These are phyloP conservation scores for Acanthamoeba sp. DNA, from an alignment of 208 protist genomes.

Conservation along the genomic window DNA sequence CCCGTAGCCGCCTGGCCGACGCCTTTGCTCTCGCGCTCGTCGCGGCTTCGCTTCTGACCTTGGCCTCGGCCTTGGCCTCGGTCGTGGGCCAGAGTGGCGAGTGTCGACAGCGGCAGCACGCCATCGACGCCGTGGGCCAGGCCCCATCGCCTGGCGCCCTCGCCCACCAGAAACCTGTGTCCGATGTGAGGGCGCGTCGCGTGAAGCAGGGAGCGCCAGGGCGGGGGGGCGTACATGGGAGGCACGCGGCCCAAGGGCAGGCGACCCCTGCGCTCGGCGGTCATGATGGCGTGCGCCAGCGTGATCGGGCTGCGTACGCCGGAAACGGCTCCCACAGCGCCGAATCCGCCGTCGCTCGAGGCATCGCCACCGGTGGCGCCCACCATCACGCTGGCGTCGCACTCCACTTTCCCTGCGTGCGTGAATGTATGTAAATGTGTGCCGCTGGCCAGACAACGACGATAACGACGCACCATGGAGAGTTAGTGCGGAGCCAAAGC, in stretches of 20 bases:
- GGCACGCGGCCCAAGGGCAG: background rate
- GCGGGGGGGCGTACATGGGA: background rate
- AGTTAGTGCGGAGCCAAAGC: background rate
- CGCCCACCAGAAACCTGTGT: slow-evolving; percentile 1
- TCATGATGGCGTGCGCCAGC: background rate
- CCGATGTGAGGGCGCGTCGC: too few species aligned
- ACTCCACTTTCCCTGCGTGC: background rate
- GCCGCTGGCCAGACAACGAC: too few species aligned
- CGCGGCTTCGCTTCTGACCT: too few species aligned
- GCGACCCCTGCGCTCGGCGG: background rate
- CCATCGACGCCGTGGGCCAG: background rate
- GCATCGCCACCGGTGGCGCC: background rate
- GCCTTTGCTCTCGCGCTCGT: too few species aligned
- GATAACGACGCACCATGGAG: too few species aligned
- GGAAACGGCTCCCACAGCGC: background rate
- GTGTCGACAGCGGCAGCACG: background rate
- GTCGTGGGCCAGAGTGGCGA: background rate
- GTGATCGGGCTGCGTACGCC: background rate
- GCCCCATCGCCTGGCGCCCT: slow-evolving; percentile 8
- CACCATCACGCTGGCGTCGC: slow-evolving; percentile 3
- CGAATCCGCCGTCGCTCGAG: background rate
- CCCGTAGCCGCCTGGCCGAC: background rate
- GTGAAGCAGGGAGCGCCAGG: background rate
- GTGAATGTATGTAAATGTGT: too few species aligned
- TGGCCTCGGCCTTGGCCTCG: too few species aligned